Percentiles rank a stretch among this genome's conserved stretches.
Evolutionary conservation across 2,329 filamentous ascomycete species (phyloP).

Genomic region (Fusarium fujikuroi): DNA sequence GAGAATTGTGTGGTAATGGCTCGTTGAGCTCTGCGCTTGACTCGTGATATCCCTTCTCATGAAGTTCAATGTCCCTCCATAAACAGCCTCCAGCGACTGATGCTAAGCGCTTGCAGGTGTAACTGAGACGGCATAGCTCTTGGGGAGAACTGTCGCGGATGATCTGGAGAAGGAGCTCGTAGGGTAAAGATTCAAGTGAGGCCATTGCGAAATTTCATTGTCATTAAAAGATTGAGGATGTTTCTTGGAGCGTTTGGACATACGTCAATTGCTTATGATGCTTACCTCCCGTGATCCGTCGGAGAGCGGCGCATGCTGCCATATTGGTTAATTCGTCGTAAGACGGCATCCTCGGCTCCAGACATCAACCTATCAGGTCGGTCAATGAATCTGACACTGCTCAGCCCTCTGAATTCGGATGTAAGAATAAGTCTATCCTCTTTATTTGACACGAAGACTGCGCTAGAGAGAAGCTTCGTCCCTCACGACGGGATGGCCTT

Average conservation of each 20-base stretch:
- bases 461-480: too few species aligned
- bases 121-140: constrained; percentile 1
- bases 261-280: background rate
- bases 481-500: too few species aligned
- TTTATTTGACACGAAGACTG: background rate
- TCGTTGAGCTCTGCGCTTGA: constrained; percentile 14
- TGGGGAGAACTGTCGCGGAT: background rate
- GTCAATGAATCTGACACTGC: accelerated
- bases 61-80: constrained; percentile 30
- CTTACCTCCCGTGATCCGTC: background rate
- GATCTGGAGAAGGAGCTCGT: constrained; percentile 5
- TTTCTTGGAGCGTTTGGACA: accelerated
- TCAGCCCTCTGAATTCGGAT: accelerated
- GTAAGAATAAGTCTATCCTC: accelerated
- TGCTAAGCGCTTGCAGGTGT: constrained; percentile 4
- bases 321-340: background rate
- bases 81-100: background rate
- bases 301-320: background rate
- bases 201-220: background rate
- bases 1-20: background rate
- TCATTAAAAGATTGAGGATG: accelerated
- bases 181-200: background rate
- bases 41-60: constrained; percentile 21
- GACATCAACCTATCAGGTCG: background rate
- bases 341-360: background rate